Evolutionary conservation across 768 basidiomycete genomes (phyloP).

Genomic region (Leccinum subtestaceum): DNA sequence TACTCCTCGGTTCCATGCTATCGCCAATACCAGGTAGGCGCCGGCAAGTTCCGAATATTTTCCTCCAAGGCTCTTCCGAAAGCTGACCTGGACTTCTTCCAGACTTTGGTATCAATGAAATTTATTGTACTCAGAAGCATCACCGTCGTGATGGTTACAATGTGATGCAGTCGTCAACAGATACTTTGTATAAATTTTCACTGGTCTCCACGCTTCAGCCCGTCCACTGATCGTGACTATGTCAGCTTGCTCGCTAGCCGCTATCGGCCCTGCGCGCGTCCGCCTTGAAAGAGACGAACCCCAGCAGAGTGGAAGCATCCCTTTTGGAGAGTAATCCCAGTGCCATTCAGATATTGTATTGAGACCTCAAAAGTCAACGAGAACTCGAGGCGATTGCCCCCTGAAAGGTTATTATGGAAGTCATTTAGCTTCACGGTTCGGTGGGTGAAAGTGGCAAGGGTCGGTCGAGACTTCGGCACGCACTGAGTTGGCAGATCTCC

Average conservation of each 20-base stretch:
- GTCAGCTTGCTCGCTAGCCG: background rate
- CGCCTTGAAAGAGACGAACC: background rate
- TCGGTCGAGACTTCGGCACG: slow-evolving; percentile 8
- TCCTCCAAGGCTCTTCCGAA: slow-evolving; percentile 11
- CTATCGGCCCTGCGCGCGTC: background rate
- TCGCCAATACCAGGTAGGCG: slow-evolving; percentile 7
- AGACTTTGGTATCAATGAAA: slow-evolving; percentile 25
- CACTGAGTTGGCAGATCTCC: slow-evolving; percentile 20
- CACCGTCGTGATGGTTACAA: slow-evolving; percentile 28
- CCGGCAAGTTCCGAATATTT: slow-evolving; percentile 26
- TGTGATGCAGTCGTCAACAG: slow-evolving; percentile 13
- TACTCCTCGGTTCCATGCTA: slow-evolving; percentile 19
- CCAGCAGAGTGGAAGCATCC: background rate
- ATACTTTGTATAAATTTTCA: slow-evolving; percentile 1
- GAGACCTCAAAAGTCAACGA: slow-evolving; percentile 10
- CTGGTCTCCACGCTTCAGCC: slow-evolving; percentile 1
- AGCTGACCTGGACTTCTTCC: slow-evolving; percentile 19
- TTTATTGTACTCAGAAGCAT: slow-evolving; percentile 27
- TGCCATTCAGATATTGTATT: slow-evolving; percentile 10
- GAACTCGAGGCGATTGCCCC: slow-evolving; percentile 19
- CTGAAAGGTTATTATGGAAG: slow-evolving; percentile 29
- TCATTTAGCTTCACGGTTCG: slow-evolving; percentile 3
- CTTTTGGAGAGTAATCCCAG: background rate
- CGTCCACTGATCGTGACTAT: background rate
- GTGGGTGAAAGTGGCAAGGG: slow-evolving; percentile 17